Evolutionary conservation across 805 yeast genomes (phyloP), one percentile per base, ranked within the genome.

Genomic region (Kazachstania kunashirensis): DNA sequence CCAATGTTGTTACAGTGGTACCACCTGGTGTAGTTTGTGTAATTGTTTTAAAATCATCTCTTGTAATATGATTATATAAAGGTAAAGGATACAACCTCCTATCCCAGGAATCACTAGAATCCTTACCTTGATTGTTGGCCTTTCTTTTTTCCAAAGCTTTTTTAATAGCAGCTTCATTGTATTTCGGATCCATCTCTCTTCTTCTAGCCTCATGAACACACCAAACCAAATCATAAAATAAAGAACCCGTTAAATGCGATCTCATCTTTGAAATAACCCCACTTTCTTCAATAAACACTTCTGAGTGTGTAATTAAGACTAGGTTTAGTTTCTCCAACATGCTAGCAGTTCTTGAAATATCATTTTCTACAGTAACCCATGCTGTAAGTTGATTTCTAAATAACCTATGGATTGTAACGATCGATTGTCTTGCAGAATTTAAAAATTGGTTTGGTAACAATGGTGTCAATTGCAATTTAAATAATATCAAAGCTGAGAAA

Each of bases 181-280:
- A 54, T 28, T 49, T 40, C 16, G 66, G 65, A 39, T 68, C 72
- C 33, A 69, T 43, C 25, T 72, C 69, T 37, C 94, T 66, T 54
- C 96, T 68, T 55, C 94, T 69, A 1, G 95, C 96, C 53, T 88
- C 96, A 59, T 88, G 96, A 33, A 88, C 80, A 56, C 94, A 82
- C 86, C 95, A 86, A 10, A 88, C 89, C 36, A 88, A 67, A 58
- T 88, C 96, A 54, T 88, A 88, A 50, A 88, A 88, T 36, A 88
- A 60, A 0, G 96, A 85, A 1, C 92, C 95, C 0, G 96, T 82
- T 47, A 88, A 66, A 59, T 88, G 96, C 0, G 95, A 84, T 50
- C 96, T 71, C 94, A 88, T 88, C 40, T 88, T 69, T 3, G 83
- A 73, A 33, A 88, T 83, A 21, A 88, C 82, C 3, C 83, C 79